Evolutionary conservation across 2,329 filamentous ascomycete species (phyloP), one percentile per base, ranked within the genome.

Genomic region (Rachicladosporium sp.): DNA sequence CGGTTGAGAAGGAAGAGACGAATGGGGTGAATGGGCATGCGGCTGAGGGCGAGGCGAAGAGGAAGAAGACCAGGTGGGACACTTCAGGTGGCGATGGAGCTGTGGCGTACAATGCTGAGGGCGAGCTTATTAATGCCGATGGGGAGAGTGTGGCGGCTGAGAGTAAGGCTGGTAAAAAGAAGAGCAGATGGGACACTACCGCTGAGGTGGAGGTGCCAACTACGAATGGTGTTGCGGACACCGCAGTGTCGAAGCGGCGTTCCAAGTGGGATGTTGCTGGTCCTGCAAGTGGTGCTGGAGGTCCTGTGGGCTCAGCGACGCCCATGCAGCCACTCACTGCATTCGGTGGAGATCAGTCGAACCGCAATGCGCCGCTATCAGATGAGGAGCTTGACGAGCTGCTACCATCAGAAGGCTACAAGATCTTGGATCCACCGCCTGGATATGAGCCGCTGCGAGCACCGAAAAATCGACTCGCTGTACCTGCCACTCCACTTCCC

Each of bases 1-100:
- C 42, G 57, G 83, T 81, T 46, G 71, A 69, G 33, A 82, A 88
- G 38, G 71, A 74, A 44, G 80, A 78, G 34, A 73, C 81, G 37
- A 73, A 82, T 36, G 74, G 81, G 51, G 11, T 27, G n/a, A 42
- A 37, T 11, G 40, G 40, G 12, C 35, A 72, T 46, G 73, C 71
- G 35, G 64, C 71, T 6, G 67, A 74, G 15, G 75, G 78, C n/a
- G 36, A 44, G 23, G 48, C 52, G 29, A 75, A 80, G 44, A 91
- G 91, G 71, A 78, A 88, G 55, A 95, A 94, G 73, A 86, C 93
- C 70, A 78, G 91, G 62, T 98, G 91, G 91, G 89, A 95, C 61
- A 79, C 88, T 12, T 69, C 78, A n/a, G 68, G 38, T 43, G 15
- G 46, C 27, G 31, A 36, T 9, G 38, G 41, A 23, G 69, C 74